phyloP scores from a whole-genome alignment of 1,284 basidiomycete genomes.

The Irpex sp. region DNA sequence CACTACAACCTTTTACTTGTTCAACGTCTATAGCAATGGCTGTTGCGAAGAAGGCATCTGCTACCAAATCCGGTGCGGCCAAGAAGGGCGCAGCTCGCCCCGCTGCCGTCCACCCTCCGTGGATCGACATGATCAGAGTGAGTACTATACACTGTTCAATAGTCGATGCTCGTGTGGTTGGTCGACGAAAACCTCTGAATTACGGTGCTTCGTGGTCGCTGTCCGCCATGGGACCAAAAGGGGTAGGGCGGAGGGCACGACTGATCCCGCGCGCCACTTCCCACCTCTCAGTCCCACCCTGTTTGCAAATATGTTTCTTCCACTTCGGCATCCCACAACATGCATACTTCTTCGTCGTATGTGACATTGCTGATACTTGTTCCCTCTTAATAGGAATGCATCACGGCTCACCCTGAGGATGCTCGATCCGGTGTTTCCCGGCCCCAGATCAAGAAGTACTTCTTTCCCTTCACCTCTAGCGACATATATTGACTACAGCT shows the following conservation, averaged over 20 bases:
- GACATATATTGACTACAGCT: not conserved
- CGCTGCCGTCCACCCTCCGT: conserved; percentile 55
- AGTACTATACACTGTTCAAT: conserved; percentile 14
- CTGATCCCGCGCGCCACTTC: conserved; percentile 27
- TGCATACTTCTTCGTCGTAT: not conserved
- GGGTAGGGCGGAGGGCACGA: conserved; percentile 39
- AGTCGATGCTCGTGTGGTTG: conserved; percentile 4
- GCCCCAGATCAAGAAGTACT: conserved; percentile 87
- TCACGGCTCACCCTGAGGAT: conserved; percentile 69
- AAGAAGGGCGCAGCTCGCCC: conserved; percentile 35
- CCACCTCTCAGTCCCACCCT: conserved; percentile 18
- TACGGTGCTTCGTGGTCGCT: conserved; percentile 11
- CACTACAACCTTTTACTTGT: conserved; percentile 13
- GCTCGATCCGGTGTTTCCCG: conserved; percentile 84
- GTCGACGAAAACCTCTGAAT: not conserved
- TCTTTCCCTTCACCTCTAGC: conserved; percentile 3
- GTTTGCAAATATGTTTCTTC: conserved; percentile 5
- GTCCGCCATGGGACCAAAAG: conserved; percentile 28
- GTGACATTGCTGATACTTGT: conserved; percentile 8
- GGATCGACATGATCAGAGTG: conserved; percentile 80
- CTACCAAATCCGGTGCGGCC: conserved; percentile 24
- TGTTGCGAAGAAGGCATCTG: conserved; percentile 28
- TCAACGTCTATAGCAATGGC: conserved; percentile 34
- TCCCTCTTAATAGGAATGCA: conserved; percentile 61
- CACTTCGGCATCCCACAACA: not conserved